Percentiles rank a stretch among this genome's conserved stretches.
phyloP scores from a whole-genome alignment of 164 flowering plant genomes.

The Annona squamosa region DNA sequence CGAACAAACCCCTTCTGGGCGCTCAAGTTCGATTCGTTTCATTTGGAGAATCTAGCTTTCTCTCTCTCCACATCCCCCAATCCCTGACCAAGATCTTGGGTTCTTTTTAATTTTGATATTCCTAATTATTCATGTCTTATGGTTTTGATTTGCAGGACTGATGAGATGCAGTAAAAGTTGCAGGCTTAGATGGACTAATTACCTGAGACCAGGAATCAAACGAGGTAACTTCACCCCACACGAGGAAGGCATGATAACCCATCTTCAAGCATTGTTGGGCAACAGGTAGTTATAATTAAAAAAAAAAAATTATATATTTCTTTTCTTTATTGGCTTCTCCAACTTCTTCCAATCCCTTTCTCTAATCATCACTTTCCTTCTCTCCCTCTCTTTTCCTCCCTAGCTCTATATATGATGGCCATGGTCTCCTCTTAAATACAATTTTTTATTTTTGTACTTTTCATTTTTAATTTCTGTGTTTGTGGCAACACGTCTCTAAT shows the following conservation, averaged over 20 bases:
- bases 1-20: constrained; percentile 1
- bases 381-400: neutral
- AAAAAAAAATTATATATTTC: no score
- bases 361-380: neutral
- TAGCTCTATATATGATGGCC: neutral
- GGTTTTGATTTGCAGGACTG: constrained; percentile 34
- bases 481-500: neutral
- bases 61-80: neutral
- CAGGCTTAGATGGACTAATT: constrained; percentile 93
- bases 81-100: neutral
- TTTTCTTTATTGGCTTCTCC: no score
- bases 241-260: constrained; percentile 90
- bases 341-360: neutral
- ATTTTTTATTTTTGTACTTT: no score
- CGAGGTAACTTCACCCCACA: constrained; percentile 87
- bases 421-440: no score
- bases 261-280: constrained; percentile 79
- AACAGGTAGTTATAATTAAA: constrained; percentile 45
- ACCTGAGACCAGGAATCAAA: constrained; percentile 88
- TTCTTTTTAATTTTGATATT: neutral
- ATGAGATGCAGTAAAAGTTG: constrained; percentile 93
- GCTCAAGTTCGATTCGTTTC: neutral
- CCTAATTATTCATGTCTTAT: no score
- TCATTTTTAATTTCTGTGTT: neutral
- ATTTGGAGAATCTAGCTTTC: neutral